Percentiles rank a stretch among this genome's conserved stretches.
phyloP scores from a whole-genome alignment of 31 red algal genomes.

The Asparagopsis taxiformis region DNA sequence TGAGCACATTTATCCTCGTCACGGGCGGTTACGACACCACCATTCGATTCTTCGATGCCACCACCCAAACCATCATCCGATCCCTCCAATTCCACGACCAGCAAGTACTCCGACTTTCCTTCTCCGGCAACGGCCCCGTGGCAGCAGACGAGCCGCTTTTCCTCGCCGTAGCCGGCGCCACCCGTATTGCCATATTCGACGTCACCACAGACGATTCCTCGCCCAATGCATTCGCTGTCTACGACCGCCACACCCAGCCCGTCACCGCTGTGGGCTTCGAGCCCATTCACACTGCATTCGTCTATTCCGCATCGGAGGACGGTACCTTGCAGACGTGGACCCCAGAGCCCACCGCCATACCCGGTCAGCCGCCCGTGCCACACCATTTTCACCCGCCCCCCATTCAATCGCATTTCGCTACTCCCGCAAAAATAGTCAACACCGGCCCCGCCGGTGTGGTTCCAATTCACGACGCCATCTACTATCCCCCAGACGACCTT shows the following conservation, averaged over 20 bases:
- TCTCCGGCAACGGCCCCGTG: slow-evolving; percentile 34
- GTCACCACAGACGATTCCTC: slow-evolving; percentile 23
- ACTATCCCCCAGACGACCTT: slow-evolving; percentile 19
- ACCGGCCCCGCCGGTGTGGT: slow-evolving; percentile 3
- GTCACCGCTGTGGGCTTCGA: slow-evolving; percentile 45
- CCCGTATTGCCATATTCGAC: slow-evolving; percentile 40
- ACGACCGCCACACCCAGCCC: slow-evolving; percentile 24
- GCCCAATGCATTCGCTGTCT: slow-evolving; percentile 27
- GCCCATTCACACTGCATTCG: slow-evolving; percentile 41
- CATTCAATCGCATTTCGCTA: slow-evolving; percentile 1
- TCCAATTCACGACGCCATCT: slow-evolving; percentile 39
- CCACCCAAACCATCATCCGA: slow-evolving; percentile 1
- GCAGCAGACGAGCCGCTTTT: slow-evolving; percentile 14
- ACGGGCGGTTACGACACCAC: slow-evolving; percentile 46
- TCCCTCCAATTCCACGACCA: slow-evolving; percentile 35
- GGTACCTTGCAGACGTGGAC: slow-evolving; percentile 45
- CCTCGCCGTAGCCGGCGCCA: slow-evolving; percentile 36
- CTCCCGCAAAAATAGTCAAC: slow-evolving; percentile 24
- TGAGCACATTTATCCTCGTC: slow-evolving; percentile 40
- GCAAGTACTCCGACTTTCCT: slow-evolving; percentile 30
- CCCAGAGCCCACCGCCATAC: slow-evolving; percentile 9
- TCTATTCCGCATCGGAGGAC: slow-evolving; percentile 46
- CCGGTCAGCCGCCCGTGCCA: slow-evolving; percentile 4
- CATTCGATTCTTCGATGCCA: slow-evolving; percentile 50
- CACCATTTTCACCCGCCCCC: slow-evolving; percentile 3